Conservation (phyloP, 2,329 filamentous ascomycete species). For the Tolypocladium tundrense region DNA sequence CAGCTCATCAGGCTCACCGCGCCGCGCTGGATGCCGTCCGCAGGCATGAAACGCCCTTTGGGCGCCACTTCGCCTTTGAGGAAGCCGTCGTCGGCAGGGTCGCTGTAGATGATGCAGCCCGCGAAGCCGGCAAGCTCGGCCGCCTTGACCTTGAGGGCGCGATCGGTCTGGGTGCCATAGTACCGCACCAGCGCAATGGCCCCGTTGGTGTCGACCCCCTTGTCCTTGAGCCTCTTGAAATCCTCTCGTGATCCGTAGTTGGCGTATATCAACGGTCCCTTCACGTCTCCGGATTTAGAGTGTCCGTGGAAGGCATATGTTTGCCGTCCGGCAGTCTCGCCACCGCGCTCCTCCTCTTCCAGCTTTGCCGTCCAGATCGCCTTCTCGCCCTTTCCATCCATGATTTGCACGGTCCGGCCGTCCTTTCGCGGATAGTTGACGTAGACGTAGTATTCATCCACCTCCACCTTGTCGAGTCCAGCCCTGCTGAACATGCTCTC, state of each 20-base stretch:
- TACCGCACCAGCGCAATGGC: slow-evolving; percentile 79
- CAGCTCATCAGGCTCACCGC: slow-evolving; percentile 71
- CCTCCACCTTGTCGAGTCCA: slow-evolving; percentile 62
- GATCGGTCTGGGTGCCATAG: slow-evolving; percentile 62
- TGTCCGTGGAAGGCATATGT: slow-evolving; percentile 80
- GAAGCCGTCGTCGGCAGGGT: slow-evolving; percentile 79
- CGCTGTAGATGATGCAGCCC: slow-evolving; percentile 87
- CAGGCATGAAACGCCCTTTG: slow-evolving; percentile 68
- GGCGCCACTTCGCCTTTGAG: slow-evolving; percentile 62
- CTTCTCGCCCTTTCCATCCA: slow-evolving; percentile 53
- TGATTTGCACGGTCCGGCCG: slow-evolving; percentile 71
- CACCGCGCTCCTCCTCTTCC: slow-evolving; percentile 65
- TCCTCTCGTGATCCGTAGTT: slow-evolving; percentile 85
- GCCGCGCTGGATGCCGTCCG: slow-evolving; percentile 73
- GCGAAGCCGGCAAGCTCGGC: slow-evolving; percentile 78
- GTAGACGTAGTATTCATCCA: slow-evolving; percentile 80
- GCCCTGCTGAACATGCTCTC: slow-evolving; percentile 64
- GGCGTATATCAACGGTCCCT: slow-evolving; percentile 78
- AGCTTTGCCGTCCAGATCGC: slow-evolving; percentile 68
- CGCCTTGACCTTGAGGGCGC: slow-evolving; percentile 76
- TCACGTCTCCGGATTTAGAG: slow-evolving; percentile 77
- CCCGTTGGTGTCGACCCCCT: slow-evolving; percentile 63
- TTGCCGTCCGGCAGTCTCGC: slow-evolving; percentile 53
- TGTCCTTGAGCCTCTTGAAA: slow-evolving; percentile 61
- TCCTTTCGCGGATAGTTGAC: slow-evolving; percentile 77